Evolutionary conservation across 2,329 filamentous ascomycete species (phyloP).

Genomic region (Microcera coccophila): DNA sequence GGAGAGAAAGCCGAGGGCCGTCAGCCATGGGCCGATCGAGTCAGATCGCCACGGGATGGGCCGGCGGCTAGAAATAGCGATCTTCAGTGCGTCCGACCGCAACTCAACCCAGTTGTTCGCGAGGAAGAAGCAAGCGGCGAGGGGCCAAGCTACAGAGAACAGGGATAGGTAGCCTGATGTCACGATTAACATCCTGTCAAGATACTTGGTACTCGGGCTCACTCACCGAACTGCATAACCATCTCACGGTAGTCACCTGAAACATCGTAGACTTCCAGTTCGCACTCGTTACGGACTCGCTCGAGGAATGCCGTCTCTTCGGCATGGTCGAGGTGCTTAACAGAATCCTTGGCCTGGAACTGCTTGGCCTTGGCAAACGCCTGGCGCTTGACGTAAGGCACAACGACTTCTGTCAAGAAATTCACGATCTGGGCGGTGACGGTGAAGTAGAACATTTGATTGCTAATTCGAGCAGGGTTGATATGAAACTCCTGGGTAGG

Average conservation of each 20-base stretch:
- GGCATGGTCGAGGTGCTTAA: constrained; percentile 58
- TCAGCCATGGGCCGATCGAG: constrained; percentile 89
- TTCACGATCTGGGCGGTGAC: constrained; percentile 91
- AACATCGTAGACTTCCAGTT: constrained; percentile 82
- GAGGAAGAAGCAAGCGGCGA: constrained; percentile 85
- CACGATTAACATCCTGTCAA: constrained; percentile 18
- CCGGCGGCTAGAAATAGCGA: constrained; percentile 81
- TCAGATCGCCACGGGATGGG: constrained; percentile 88
- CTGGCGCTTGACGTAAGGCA: constrained; percentile 79
- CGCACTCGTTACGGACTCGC: constrained; percentile 77
- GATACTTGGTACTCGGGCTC: background rate
- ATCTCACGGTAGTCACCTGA: constrained; percentile 89
- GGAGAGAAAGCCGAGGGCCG: constrained; percentile 80
- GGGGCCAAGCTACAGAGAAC: constrained; percentile 90
- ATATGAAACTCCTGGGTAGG: constrained; percentile 67
- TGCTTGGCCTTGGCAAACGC: constrained; percentile 76
- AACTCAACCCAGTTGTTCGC: constrained; percentile 96
- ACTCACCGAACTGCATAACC: constrained; percentile 71
- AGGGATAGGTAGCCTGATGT: constrained; percentile 74
- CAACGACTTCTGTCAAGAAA: constrained; percentile 76
- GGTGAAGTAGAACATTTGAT: constrained; percentile 94
- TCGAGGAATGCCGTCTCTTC: constrained; percentile 79
- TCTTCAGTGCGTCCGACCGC: constrained; percentile 89
- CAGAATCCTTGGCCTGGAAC: constrained; percentile 57
- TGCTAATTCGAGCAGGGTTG: constrained; percentile 76